Percentiles rank a stretch among this genome's conserved stretches.
Conservation (phyloP, 371 early-diverging fungal genomes). For the Lichtheimia hyalospora region DNA sequence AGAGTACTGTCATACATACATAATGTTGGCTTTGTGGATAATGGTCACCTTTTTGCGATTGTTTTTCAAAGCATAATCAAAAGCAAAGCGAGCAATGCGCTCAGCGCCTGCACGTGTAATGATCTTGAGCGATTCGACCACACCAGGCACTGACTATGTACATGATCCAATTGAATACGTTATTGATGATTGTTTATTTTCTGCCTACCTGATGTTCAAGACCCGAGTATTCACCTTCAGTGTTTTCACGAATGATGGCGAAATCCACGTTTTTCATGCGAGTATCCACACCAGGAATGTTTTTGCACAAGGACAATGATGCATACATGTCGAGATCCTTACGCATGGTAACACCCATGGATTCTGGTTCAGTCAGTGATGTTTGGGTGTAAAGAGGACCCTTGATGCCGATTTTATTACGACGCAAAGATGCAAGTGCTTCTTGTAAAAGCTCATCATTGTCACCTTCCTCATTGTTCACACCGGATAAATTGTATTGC, state of each 20-base stretch:
- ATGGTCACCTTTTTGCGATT: conserved; percentile 96
- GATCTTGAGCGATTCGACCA: conserved; percentile 96
- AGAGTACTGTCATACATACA: conserved; percentile 52
- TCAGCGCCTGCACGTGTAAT: conserved; percentile 92
- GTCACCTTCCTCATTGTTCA: conserved; percentile 68
- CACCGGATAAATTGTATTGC: conserved; percentile 91
- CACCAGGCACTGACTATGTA: conserved; percentile 87
- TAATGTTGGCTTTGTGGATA: conserved; percentile 99
- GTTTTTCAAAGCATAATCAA: conserved; percentile 96
- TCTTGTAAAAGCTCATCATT: conserved; percentile 76
- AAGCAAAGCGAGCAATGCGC: conserved; percentile 96
- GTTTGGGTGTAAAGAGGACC: conserved; percentile 94
- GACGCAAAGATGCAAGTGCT: conserved; percentile 86
- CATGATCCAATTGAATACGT: too few relatives aligned
- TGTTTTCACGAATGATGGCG: conserved; percentile 98
- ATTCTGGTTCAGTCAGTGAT: conserved; percentile 77
- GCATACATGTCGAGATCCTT: conserved; percentile 97
- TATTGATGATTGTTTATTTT: too few relatives aligned
- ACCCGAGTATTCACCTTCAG: conserved; percentile 99
- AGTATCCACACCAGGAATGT: conserved; percentile 78
- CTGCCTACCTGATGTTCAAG: conserved; percentile 93
- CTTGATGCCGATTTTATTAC: conserved; percentile 96
- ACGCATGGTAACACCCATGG: conserved; percentile 93
- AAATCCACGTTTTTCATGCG: conserved; percentile 92
- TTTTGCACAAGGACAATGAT: conserved; percentile 81